Conservation (phyloP, 2,329 filamentous ascomycete species). For the Pestalotiopsis sp. region DNA sequence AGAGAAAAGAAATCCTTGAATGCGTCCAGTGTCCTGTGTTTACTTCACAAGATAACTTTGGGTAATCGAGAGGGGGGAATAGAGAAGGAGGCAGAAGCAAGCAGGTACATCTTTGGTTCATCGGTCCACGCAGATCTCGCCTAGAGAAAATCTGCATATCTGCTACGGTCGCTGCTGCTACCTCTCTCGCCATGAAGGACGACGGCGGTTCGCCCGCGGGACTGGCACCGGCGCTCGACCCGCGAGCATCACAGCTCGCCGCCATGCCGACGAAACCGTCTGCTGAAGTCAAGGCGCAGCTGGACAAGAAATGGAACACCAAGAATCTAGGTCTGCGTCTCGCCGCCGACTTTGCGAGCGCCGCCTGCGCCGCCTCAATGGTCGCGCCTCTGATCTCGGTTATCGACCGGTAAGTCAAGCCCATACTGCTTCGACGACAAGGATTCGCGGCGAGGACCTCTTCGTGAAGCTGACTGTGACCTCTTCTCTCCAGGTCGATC, state of each 20-base stretch:
- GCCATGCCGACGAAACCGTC: conserved; percentile 8
- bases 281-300: conserved; percentile 16
- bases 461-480: conserved; percentile 10
- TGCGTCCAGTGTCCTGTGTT: neutral
- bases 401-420: conserved; percentile 71
- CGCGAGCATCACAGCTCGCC: neutral
- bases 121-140: neutral
- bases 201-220: neutral
- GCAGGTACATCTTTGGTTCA: neutral
- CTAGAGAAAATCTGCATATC: neutral
- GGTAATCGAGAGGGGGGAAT: neutral
- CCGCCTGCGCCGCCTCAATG: conserved; percentile 70
- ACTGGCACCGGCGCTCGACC: conserved; percentile 9
- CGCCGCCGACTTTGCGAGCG: conserved; percentile 69
- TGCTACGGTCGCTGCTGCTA: neutral
- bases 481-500: conserved; percentile 58
- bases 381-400: conserved; percentile 85
- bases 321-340: conserved; percentile 69
- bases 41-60: neutral
- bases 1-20: neutral
- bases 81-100: neutral
- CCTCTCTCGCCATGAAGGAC: neutral
- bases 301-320: conserved; percentile 68
- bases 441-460: neutral
- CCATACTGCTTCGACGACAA: neutral